Evolutionary conservation across 2,329 filamentous ascomycete species (phyloP), one percentile per base, ranked within the genome.

Genomic region (Teratosphaeriaceae sp.): DNA sequence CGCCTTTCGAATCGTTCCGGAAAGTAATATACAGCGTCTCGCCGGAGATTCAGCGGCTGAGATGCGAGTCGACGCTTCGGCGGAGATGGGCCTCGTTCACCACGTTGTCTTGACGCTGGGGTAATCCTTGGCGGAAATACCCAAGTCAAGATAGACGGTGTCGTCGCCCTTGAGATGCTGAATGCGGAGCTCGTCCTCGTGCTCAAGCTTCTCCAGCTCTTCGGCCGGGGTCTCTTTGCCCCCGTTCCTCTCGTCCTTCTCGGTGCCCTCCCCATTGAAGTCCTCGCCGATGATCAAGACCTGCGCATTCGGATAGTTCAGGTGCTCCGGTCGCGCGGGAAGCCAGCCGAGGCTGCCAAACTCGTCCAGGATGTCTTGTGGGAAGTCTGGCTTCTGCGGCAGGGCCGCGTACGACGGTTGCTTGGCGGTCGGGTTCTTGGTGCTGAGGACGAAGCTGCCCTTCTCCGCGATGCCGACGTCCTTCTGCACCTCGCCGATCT

Each of bases 251-350:
- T 82, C 69, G 34, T 78, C 66, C 50, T 82, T 80, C 18, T 72
- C 68, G 3, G 72, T 71, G 20, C 74, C 68, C 53, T 80, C 72
- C 0, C 79, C 80, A 46, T 76, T 71, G 19, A 65, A 68, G 1
- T 74, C 74, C 54, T 87, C 80, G 5, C 88, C 88, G 34, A 95
- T 82, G 44, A 95, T 72, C 8, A 95, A 66, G 42, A 94, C 74
- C 58, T 94, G 86, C 0, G 84, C 77, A 51, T 86, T 84, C 24
- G 73, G 73, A 57, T 85, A 87, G 54, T 90, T 75, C 2, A 94
- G 44, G 42, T 57, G 53, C 45, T 84, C 78, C 0, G 88, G 85
- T 51, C 82, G 72, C 1, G 85, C 72, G 0, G 85, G 79, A 43
- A 80, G 73, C 88, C 88, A 95, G 34, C 85, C 79, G 2, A 84